These are phyloP conservation scores for Penicillium fuscoglaucum DNA, from an alignment of 2,329 filamentous ascomycete genomes.

Conservation along the genomic window DNA sequence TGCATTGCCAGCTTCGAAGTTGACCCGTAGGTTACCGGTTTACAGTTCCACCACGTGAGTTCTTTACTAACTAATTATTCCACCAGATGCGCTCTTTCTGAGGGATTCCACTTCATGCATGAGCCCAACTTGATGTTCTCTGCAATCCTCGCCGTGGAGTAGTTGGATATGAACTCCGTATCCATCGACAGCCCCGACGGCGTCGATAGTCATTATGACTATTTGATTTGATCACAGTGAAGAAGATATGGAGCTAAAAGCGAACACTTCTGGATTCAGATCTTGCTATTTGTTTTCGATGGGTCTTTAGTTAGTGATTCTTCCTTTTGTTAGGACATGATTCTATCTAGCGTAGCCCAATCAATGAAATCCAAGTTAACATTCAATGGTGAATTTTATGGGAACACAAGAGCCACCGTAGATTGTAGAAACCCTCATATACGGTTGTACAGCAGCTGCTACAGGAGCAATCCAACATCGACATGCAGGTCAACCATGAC, in stretches of 20 bases:
- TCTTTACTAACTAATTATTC: not conserved
- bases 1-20: conserved; percentile 9
- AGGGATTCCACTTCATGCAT: conserved; percentile 7
- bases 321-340: not conserved
- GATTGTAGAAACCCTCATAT: not conserved
- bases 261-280: not conserved
- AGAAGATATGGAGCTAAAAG: not conserved
- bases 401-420: not conserved
- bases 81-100: not conserved
- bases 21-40: conserved; percentile 14
- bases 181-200: not conserved
- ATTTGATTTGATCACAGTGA: not conserved
- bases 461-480: not conserved
- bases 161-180: not conserved
- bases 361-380: not conserved
- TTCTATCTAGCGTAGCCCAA: conserved; percentile 1
- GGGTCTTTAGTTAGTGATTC: not conserved
- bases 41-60: not conserved
- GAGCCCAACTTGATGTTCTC: conserved; percentile 8
- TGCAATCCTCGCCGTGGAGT: not conserved
- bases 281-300: not conserved
- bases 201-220: not conserved
- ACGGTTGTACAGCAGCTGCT: not conserved
- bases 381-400: not conserved
- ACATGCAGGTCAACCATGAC: not conserved